Base-by-base conservation (phyloP, 306 rosid genomes). In the Corylus heterophylla region DNA sequence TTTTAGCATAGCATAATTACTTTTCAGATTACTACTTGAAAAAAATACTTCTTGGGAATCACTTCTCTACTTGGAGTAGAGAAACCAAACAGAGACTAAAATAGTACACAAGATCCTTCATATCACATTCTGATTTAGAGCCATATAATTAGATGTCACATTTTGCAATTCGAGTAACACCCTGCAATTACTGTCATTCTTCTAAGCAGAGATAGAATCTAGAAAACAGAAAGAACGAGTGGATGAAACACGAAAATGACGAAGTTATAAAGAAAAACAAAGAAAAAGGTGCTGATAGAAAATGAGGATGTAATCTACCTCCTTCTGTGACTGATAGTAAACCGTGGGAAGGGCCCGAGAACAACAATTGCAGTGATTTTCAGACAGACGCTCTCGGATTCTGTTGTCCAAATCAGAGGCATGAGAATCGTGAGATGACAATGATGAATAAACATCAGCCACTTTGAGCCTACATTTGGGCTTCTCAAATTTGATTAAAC, bases 281-380 rank as follows among this genome's bases (percentile, higher is more conserved):
- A 22, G 2, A 45, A 61, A 80, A 83, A 50, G 52, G 47, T n/a
- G 12, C 45, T 8, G 12, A 37, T 17, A 37, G 22, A 2, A 42
- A 42, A 68, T 59, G 37, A 56, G 51, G 78, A 81, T 27, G 59
- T 74, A 52, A 61, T n/a, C 67, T 88, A 96, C 99, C 97, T 96
- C 99, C 78, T 91, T 96, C 73, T 88, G 98, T 45, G 99, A 96
- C 87, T 96, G 99, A 83, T 93, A 93, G 86, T 81, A 87, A 48
- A 90, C 89, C 73, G 54, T 79, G 71, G 94, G 90, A 84, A 96
- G 93, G 51, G 98, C 80, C 81, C 88, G 86, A 82, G 94, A 93
- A 81, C 99, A 96, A 80, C 74, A 86, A 78, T 81, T 87, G 88
- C 99, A 96, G 80, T 87, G 90, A 86, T 93, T 96, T 80, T 96